phyloP scores from a whole-genome alignment of 352 stramenopile species.

The Pythium diclinum region DNA sequence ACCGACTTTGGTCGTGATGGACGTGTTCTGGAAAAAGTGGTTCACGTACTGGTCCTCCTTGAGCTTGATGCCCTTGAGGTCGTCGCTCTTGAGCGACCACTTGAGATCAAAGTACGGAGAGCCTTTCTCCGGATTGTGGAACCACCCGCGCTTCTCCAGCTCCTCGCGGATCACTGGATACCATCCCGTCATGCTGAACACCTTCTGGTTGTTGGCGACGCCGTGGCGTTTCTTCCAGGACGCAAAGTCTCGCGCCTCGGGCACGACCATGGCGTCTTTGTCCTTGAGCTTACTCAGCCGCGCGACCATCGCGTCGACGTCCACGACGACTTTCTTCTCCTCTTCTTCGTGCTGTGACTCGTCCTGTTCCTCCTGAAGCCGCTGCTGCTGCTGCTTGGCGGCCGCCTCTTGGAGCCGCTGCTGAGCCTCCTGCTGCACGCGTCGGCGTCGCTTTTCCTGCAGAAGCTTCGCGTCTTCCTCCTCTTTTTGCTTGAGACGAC shows the following conservation, averaged over 20 bases:
- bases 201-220: conserved; percentile 67
- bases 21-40: conserved; percentile 90
- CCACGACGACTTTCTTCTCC: conserved; percentile 33
- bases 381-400: conserved; percentile 28
- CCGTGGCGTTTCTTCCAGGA: conserved; percentile 90
- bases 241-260: conserved; percentile 74
- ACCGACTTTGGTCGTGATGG: conserved; percentile 90
- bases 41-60: conserved; percentile 88
- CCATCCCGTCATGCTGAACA: conserved; percentile 91
- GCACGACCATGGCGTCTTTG: conserved; percentile 58
- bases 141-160: conserved; percentile 87
- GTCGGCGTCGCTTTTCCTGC: conserved; percentile 53
- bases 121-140: conserved; percentile 76
- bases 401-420: conserved; percentile 54
- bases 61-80: conserved; percentile 76
- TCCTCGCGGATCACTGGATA: conserved; percentile 91
- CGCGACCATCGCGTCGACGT: conserved; percentile 71
- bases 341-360: conserved; percentile 34
- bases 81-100: conserved; percentile 89
- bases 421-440: conserved; percentile 53
- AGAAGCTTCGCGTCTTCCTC: conserved; percentile 56
- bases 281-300: conserved; percentile 75
- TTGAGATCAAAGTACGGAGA: conserved; percentile 91
- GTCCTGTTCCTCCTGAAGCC: conserved; percentile 33
- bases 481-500: conserved; percentile 64